These are phyloP conservation scores for Aspergillus niger DNA, from an alignment of 2,329 filamentous ascomycete species.

Conservation along the genomic window DNA sequence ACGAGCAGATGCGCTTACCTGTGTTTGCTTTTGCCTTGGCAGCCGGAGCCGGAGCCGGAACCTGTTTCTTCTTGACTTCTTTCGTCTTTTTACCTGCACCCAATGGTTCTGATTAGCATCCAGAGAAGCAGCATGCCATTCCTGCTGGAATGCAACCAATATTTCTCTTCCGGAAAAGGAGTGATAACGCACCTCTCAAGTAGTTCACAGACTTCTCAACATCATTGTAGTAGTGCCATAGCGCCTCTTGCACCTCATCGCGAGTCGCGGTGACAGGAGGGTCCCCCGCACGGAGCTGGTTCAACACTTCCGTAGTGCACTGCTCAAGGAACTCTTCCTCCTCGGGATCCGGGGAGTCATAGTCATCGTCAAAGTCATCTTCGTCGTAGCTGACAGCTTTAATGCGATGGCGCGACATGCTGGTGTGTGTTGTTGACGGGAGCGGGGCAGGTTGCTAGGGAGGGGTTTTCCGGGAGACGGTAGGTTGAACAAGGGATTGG, in stretches of 20 bases:
- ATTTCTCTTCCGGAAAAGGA: background rate
- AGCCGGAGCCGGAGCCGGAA: conserved; percentile 19
- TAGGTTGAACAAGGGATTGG: background rate
- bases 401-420: conserved; percentile 50
- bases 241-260: conserved; percentile 78
- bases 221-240: conserved; percentile 98
- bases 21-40: conserved; percentile 27
- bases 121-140: background rate
- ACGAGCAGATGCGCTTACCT: conserved; percentile 25
- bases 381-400: conserved; percentile 48
- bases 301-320: conserved; percentile 67
- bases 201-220: conserved; percentile 82
- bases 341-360: conserved; percentile 45
- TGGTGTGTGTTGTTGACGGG: conserved; percentile 13
- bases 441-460: conserved; percentile 8
- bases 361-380: conserved; percentile 45
- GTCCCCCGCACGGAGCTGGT: conserved; percentile 62
- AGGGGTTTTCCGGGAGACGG: background rate
- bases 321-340: conserved; percentile 61
- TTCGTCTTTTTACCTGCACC: conserved; percentile 39
- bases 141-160: background rate
- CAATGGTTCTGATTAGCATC: conserved; percentile 9
- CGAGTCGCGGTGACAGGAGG: conserved; percentile 63
- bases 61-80: conserved; percentile 36
- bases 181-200: conserved; percentile 61